Conservation (phyloP, 2,329 filamentous ascomycete genomes). For the Penicillium sp. region DNA sequence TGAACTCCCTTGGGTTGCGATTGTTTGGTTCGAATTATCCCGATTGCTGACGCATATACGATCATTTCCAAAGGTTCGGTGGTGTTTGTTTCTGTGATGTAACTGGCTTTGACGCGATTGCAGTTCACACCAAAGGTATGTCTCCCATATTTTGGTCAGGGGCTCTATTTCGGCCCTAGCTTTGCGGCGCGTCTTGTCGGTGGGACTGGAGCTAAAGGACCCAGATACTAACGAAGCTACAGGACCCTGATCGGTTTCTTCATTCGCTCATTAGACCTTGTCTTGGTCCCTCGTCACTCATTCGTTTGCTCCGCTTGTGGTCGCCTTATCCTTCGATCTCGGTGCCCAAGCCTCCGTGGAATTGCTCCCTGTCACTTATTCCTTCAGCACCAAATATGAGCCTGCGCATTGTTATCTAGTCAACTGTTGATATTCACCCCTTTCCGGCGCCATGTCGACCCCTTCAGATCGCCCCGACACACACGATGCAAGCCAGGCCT, state of each 20-base stretch:
- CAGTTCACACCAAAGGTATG: slow-evolving; percentile 14
- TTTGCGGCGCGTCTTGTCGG: slow-evolving; percentile 14
- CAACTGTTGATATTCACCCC: slow-evolving; percentile 4
- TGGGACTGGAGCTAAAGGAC: neutral
- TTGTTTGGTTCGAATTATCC: slow-evolving; percentile 2
- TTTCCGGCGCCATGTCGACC: slow-evolving; percentile 24
- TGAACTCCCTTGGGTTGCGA: slow-evolving; percentile 10
- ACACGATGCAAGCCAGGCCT: slow-evolving; percentile 39
- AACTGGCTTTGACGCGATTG: slow-evolving; percentile 8
- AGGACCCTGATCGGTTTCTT: slow-evolving; percentile 7
- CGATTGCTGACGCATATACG: slow-evolving; percentile 5
- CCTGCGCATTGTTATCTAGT: slow-evolving; percentile 15
- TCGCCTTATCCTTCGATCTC: neutral
- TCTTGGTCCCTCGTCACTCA: slow-evolving; percentile 12
- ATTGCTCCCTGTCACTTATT: slow-evolving; percentile 1
- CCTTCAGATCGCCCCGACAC: slow-evolving; percentile 34
- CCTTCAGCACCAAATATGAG: slow-evolving; percentile 24
- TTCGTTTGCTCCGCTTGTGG: slow-evolving; percentile 4
- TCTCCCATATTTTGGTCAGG: slow-evolving; percentile 11
- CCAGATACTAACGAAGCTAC: slow-evolving; percentile 8
- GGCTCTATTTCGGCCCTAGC: slow-evolving; percentile 12
- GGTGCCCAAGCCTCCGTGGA: slow-evolving; percentile 1
- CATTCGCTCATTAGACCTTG: slow-evolving; percentile 12
- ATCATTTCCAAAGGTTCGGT: neutral
- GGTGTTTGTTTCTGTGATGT: slow-evolving; percentile 15